Evolutionary conservation across 805 yeast genomes (phyloP), one percentile per base, ranked within the genome.

Genomic region (Wickerhamomyces bisporus): DNA sequence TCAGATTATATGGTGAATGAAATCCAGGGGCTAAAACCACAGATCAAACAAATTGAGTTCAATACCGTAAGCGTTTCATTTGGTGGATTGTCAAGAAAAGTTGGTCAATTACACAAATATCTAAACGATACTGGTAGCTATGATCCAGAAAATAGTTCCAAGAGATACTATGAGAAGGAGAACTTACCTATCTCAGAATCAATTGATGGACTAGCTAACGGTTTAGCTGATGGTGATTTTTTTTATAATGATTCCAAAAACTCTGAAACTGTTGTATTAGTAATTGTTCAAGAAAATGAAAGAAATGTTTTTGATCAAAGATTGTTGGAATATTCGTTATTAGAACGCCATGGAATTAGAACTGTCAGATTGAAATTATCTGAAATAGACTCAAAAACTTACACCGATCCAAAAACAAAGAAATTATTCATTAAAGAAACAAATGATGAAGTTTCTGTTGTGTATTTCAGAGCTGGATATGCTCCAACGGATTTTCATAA

Each of bases 21-120:
- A 26, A 57, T 72, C n/a, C 68, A 71, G 29, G 58, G 62, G 17
- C 55, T 58, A 6, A 62, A 64, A 35, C 61, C 61, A 12, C 58
- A 61, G 20, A 82, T 91, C 52, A 89, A 91, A 56, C 98, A 93
- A 61, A 93, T 93, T 36, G 99, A 93, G 60, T 91, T 91, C 66
- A 93, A 93, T 62, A 89, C 98, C 1, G 86, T 93, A 3, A 84
- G 96, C 52, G 96, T 91, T 4, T 89, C 97, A 1, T 93, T 93
- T 65, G 96, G 95, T 16, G 98, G 95, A 0, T 68, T 93, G 40
- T 81, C 95, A 2, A 59, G 87, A 12, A 84, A 81, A 56, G 91
- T 86, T 19, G 84, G 93, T 16, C 68, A 75, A 47, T 65, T 86
- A 40, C 98, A 93, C 60, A 60, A 70, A 16, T 86, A 73, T 50